A percentile compares a stretch with the other conserved stretches of the same genome.
phyloP scores from a whole-genome alignment of 495 filamentous ascomycete genomes.

The Penicillium canescens region DNA sequence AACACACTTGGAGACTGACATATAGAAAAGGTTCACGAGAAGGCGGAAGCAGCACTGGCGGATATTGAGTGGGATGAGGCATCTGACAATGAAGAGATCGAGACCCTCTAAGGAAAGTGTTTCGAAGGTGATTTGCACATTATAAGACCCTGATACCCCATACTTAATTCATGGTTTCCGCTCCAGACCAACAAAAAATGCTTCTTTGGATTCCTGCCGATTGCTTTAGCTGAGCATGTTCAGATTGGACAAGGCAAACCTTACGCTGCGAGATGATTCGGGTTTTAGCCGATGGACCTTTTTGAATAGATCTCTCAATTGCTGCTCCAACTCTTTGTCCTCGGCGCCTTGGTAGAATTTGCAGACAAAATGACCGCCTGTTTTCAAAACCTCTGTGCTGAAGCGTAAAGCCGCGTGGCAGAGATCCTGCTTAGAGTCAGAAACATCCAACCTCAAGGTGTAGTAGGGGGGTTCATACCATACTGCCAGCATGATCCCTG shows the following conservation, averaged over 20 bases:
- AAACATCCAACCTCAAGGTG: slow-evolving; percentile 41
- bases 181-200: slow-evolving; percentile 77
- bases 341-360: slow-evolving; percentile 95
- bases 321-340: slow-evolving; percentile 72
- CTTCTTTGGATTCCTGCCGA: slow-evolving; percentile 82
- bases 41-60: slow-evolving; percentile 67
- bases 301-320: slow-evolving; percentile 70
- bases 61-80: slow-evolving; percentile 64
- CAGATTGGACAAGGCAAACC: slow-evolving; percentile 17
- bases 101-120: slow-evolving; percentile 23
- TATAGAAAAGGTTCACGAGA: slow-evolving; percentile 59
- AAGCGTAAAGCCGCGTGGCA: slow-evolving; percentile 84
- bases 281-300: slow-evolving; percentile 87
- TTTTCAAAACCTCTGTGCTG: slow-evolving; percentile 76
- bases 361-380: slow-evolving; percentile 87
- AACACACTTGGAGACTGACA: slow-evolving; percentile 21
- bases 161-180: slow-evolving; percentile 36
- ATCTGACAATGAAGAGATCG: slow-evolving; percentile 46
- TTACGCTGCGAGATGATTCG: slow-evolving; percentile 80
- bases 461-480: slow-evolving; percentile 64
- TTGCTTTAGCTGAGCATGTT: slow-evolving; percentile 6
- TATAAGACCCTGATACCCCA: background rate
- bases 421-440: slow-evolving; percentile 63
- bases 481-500: slow-evolving; percentile 89
- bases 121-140: background rate